Conservation (phyloP, 257 asterid genomes). For the Rubia yunnanensis region DNA sequence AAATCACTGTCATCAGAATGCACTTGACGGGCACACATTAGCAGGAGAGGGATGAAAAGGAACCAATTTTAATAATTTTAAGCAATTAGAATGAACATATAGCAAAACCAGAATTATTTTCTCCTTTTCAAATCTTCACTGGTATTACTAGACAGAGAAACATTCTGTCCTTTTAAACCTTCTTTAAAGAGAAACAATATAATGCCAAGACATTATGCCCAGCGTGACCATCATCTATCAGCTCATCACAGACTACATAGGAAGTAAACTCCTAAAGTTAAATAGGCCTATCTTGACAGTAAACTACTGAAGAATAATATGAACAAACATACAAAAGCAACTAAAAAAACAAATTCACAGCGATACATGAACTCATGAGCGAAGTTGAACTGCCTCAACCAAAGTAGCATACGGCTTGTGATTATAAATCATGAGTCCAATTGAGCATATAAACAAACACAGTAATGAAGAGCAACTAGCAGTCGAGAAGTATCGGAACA, state of each 20-base stretch:
- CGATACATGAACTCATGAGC: background rate
- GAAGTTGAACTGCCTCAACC: background rate
- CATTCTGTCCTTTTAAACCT: background rate
- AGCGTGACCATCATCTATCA: background rate
- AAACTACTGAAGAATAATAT: background rate
- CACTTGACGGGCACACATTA: background rate
- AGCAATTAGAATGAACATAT: background rate
- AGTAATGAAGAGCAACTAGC: background rate
- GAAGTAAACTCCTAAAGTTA: background rate
- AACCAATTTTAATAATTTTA: background rate
- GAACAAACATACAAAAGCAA: background rate
- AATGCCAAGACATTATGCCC: background rate
- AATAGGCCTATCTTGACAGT: background rate
- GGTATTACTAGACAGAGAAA: background rate
- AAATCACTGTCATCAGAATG: background rate
- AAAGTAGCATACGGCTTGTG: background rate
- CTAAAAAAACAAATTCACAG: background rate
- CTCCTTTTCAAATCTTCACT: background rate
- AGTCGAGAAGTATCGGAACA: background rate
- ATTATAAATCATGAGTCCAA: background rate
- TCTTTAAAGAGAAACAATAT: background rate
- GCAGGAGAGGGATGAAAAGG: background rate
- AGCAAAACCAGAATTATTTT: background rate
- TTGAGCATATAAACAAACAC: background rate
- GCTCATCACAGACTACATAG: background rate